These are phyloP conservation scores for Neoscytalidium dimidiatum DNA, from an alignment of 2,329 filamentous ascomycete genomes.

Conservation along the genomic window DNA sequence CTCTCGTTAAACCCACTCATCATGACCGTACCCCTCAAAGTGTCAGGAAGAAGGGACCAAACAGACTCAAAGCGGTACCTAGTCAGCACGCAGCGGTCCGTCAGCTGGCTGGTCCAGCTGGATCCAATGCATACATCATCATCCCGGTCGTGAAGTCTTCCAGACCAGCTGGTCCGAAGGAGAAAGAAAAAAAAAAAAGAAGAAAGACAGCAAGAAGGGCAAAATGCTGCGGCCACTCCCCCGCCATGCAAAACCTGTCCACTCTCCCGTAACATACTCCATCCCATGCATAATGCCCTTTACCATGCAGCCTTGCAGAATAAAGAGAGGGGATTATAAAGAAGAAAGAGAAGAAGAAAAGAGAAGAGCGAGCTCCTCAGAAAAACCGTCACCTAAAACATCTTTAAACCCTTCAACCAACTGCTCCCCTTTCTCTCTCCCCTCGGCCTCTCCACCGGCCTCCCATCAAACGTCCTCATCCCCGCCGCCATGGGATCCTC, in stretches of 20 bases:
- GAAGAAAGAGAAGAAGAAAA: background rate
- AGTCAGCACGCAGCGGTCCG: no score
- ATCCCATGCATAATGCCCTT: background rate
- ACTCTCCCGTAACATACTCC: background rate
- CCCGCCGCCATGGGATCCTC: constrained; percentile 7
- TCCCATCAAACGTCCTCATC: constrained; percentile 19
- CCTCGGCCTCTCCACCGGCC: constrained; percentile 13
- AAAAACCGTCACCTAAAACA: constrained; percentile 6
- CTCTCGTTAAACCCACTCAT: constrained; percentile 15
- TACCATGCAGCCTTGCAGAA: background rate
- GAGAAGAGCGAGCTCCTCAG: background rate
- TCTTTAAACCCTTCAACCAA: constrained; percentile 20
- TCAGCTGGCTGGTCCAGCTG: background rate
- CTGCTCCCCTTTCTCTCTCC: constrained; percentile 13
- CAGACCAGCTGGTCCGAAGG: background rate
- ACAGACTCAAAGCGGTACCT: background rate
- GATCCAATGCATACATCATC: background rate
- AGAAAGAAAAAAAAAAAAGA: background rate
- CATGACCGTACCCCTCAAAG: background rate
- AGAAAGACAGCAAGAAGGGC: background rate
- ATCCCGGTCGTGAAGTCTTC: background rate
- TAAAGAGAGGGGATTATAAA: no score
- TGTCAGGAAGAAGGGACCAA: background rate
- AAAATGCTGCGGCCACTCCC: background rate
- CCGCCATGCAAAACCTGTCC: background rate